These are phyloP conservation scores for Candida odintsovae DNA, from an alignment of 805 yeast species.

Conservation along the genomic window DNA sequence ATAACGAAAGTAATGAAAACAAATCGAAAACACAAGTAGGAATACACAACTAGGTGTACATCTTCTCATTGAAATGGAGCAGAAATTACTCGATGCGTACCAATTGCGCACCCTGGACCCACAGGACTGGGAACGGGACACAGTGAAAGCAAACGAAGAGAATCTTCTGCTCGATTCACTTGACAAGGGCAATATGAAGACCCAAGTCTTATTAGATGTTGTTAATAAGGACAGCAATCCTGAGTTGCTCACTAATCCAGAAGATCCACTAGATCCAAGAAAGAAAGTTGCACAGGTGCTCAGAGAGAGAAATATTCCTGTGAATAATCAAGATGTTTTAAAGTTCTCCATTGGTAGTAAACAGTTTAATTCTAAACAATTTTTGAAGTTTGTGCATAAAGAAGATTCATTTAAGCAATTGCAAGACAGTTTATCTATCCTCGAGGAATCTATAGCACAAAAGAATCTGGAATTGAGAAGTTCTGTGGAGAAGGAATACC, in stretches of 20 bases:
- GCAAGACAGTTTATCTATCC: slow-evolving; percentile 37
- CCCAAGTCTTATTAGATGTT: slow-evolving; percentile 11
- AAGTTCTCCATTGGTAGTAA: slow-evolving; percentile 51
- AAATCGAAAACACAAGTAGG: not conserved
- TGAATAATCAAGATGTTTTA: slow-evolving; percentile 32
- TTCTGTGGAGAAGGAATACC: slow-evolving; percentile 54
- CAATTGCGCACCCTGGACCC: slow-evolving; percentile 41
- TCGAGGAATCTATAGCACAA: slow-evolving; percentile 43
- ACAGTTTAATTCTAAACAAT: slow-evolving; percentile 50
- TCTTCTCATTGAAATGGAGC: slow-evolving; percentile 14
- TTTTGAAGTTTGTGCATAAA: slow-evolving; percentile 49
- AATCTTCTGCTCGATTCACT: slow-evolving; percentile 18
- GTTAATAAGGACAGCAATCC: slow-evolving; percentile 22
- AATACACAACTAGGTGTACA: too few relatives aligned
- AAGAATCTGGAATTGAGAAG: slow-evolving; percentile 44
- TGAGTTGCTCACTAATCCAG: slow-evolving; percentile 27
- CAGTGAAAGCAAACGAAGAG: slow-evolving; percentile 21
- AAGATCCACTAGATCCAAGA: slow-evolving; percentile 56
- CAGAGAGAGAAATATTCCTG: slow-evolving; percentile 31
- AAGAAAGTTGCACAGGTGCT: slow-evolving; percentile 38
- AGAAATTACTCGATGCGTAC: slow-evolving; percentile 32
- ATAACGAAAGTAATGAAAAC: not conserved
- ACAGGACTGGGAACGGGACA: slow-evolving; percentile 30
- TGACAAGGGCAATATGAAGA: slow-evolving; percentile 7
- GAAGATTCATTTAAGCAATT: slow-evolving; percentile 49